Evolutionary conservation across 805 yeast genomes (phyloP), one percentile per base, ranked within the genome.

Genomic region (Kuraishia piskuri): DNA sequence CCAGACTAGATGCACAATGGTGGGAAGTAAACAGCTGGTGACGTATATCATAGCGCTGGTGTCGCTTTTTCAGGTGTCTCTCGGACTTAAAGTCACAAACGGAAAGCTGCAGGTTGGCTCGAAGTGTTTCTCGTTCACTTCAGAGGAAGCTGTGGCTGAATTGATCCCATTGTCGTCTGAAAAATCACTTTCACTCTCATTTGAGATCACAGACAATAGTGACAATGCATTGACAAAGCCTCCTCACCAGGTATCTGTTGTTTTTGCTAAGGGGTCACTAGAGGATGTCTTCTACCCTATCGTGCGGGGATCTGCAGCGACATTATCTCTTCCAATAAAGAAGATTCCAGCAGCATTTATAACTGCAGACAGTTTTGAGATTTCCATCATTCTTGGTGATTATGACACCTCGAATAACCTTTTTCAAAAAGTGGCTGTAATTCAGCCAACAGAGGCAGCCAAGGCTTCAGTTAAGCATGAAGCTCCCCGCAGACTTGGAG

Each of bases 401-500:
- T 22, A 24, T 31, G 23, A 48, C 3, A 26, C 23, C 17, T 24
- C n/a, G 36, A 26, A 24, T 22, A 48, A 48, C 44, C 25, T n/a
- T 22, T 2, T 49, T 7, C 26, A 20, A 7, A 14, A 31, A 19
- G 20, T 49, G 25, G 51, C 51, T n/a, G n/a, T 23, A 9, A 20
- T 49, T 20, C 31, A 7, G n/a, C 51, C 51, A 20, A 22, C 49
- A 3, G 21, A 47, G 26, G 25, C 23, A n/a, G 26, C 25, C 19
- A 23, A n/a, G 20, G 31, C 20, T 10, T 10, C 20, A 9, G 26
- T 37, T 22, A 31, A n/a, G 22, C 52, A 51, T 17, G 55, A 53
- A n/a, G 25, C 55, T 17, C 66, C 75, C 22, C 48, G 57, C n/a
- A 70, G 77, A 58, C 67, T 75, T 54, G 85, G 77, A 2, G 65